Evolutionary conservation across 768 basidiomycete species (phyloP).

Genomic region (Tephrocybe sp.): DNA sequence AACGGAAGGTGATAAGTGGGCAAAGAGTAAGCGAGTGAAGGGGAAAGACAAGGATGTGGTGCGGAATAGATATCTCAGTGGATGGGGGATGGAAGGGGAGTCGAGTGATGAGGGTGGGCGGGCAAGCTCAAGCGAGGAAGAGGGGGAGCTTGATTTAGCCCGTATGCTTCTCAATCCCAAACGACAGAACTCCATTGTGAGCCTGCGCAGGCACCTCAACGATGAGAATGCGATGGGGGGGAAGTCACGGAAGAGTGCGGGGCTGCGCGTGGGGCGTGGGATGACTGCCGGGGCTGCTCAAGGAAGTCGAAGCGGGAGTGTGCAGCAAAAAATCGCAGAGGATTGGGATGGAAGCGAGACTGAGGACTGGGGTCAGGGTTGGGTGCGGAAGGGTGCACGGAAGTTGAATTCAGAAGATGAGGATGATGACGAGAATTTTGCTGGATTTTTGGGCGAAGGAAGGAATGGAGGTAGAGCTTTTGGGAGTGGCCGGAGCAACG

Average conservation of each 20-base stretch:
- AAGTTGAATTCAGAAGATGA: conserved; percentile 19
- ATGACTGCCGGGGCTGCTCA: conserved; percentile 10
- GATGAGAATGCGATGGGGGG: conserved; percentile 14
- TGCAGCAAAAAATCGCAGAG: conserved; percentile 18
- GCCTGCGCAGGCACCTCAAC: conserved; percentile 61
- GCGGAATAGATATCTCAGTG: conserved; percentile 29
- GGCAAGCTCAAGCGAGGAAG: conserved; percentile 31
- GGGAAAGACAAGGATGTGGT: conserved; percentile 9
- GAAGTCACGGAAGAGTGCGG: conserved; percentile 16
- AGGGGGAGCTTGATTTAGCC: conserved; percentile 62
- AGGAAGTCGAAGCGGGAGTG: conserved; percentile 7
- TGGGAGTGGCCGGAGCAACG: conserved; percentile 25
- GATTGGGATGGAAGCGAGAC: conserved; percentile 26
- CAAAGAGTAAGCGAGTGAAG: conserved; percentile 21
- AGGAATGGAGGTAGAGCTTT: conserved; percentile 10
- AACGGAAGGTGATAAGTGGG: conserved; percentile 60
- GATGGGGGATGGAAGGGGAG: conserved; percentile 27
- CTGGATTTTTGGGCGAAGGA: conserved; percentile 19
- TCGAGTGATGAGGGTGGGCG: conserved; percentile 39
- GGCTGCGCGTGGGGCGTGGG: conserved; percentile 14
- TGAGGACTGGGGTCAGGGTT: conserved; percentile 28
- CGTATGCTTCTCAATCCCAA: conserved; percentile 69
- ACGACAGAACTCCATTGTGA: conserved; percentile 73
- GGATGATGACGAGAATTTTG: conserved; percentile 29
- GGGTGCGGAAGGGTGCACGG: conserved; percentile 19